Base-by-base conservation (phyloP, 306 rosid species). In the Begonia fuchsioides region DNA sequence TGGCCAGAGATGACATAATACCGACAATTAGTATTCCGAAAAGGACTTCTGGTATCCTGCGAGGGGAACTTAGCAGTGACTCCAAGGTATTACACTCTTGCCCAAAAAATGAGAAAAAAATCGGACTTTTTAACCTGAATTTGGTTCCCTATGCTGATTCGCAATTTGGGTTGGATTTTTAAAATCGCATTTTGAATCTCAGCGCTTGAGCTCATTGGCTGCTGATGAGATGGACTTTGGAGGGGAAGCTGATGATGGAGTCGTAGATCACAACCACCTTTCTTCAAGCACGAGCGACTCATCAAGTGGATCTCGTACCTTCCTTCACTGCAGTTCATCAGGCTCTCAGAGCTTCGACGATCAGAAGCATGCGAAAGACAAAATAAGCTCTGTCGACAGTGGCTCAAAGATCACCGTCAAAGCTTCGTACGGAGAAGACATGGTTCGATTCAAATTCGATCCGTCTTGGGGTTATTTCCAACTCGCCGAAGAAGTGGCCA, bases 341-440 rank as follows among this genome's bases (percentile, higher is more conserved):
- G 65, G 90, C 46, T 74, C 81, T 49, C 75, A 66, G 41, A 76
- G 81, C 71, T 60, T 68, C 9, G 67, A 78, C 69, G 80, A 80
- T 55, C 59, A 14, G 32, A 64, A 72, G 59, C 65, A 64, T 12
- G 59, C 69, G 51, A 71, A 68, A 61, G 59, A 53, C 39, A 67
- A 72, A 60, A 58, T 66, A 57, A 58, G 58, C 45, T 47, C 51
- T 7, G 69, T 39, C 12, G 82, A 66, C 52, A 55, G 74, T 14
- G 64, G 54, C 26, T 73, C 72, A 13, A 83, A 76, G 59, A 61
- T 80, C 32, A 57, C 50, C 10, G 93, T 72, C 61, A 87, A 87
- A 69, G 96, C 94, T 61, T 71, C 79, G 8, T 80, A 87, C 53
- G 58, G 39, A 55, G 83, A 80, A 53, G 93, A 83, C 61, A 87